Percentiles rank a stretch among this genome's conserved stretches.
These are phyloP conservation scores for Aspergillus tanneri DNA, from an alignment of 2,329 filamentous ascomycete genomes.

Conservation along the genomic window DNA sequence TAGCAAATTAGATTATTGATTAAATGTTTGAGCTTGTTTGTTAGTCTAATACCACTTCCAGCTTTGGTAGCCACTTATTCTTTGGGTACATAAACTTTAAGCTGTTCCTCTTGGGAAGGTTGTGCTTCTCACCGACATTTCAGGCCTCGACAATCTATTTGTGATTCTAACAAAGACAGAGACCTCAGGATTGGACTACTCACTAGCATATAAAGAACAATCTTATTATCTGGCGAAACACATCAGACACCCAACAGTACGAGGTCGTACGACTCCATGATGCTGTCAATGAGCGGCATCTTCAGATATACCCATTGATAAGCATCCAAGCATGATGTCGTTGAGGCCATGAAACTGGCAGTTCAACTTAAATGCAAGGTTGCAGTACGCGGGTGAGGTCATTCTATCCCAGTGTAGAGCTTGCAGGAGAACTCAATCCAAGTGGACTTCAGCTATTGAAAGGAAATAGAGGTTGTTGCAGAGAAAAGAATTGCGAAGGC, in stretches of 20 bases:
- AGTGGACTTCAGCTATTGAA: slow-evolving; percentile 44
- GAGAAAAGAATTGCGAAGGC: slow-evolving; percentile 41
- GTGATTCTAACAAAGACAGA: no score
- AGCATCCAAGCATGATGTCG: slow-evolving; percentile 46
- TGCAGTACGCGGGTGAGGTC: slow-evolving; percentile 51
- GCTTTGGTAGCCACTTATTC: no score
- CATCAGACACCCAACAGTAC: slow-evolving; percentile 26
- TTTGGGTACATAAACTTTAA: no score
- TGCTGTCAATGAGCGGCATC: slow-evolving; percentile 49
- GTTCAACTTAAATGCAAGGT: slow-evolving; percentile 37
- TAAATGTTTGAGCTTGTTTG: no score
- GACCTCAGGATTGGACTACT: no score
- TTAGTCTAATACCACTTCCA: no score
- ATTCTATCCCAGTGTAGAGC: slow-evolving; percentile 52
- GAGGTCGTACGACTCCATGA: slow-evolving; percentile 41
- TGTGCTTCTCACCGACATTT: no score
- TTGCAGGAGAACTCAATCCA: slow-evolving; percentile 50
- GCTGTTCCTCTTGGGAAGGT: no score
- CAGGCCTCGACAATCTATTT: no score
- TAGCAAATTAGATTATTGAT: no score
- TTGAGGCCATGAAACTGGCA: slow-evolving; percentile 42
- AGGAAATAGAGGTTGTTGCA: slow-evolving; percentile 43
- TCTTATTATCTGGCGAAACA: slow-evolving; percentile 26
- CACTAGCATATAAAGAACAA: slow-evolving; percentile 13
- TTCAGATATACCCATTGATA: slow-evolving; percentile 42